Evolutionary conservation across 225 moss, liverwort and hornwort species (phyloP), one percentile per base, ranked within the genome.

Genomic region (Polytrichum formosum): DNA sequence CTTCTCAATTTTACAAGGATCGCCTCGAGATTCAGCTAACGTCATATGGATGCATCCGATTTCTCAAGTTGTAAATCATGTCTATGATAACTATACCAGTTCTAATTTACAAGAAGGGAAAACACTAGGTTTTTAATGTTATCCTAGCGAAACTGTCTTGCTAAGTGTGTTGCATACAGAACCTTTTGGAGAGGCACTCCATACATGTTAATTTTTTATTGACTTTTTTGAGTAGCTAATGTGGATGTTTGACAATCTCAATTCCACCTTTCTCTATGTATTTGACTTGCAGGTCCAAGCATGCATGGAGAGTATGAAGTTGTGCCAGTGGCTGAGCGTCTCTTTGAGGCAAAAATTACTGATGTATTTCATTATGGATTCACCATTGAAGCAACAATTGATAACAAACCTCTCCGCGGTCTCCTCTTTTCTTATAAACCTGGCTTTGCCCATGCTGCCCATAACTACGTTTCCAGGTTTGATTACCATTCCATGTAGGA

Each of bases 361-460:
- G 94, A 94, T 68, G 92, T 94, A 26, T 98, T 92, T 67, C 97
- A 94, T 73, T 92, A 92, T 58, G 97, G 97, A 18, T 98, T 92
- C 77, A 94, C 86, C 70, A 88, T 98, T 25, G 97, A 98, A 92
- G 88, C 97, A 63, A 88, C 74, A 61, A 84, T 98, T 54, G 94
- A 92, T 63, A 92, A 80, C 55, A 92, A 88, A 65, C 85, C 86
- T 33, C 84, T 98, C 31, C 90, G 97, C 21, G 97, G 97, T 69
- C 86, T 98, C 21, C 76, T 98, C 70, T 94, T 98, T 74, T 90
- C 94, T 30, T 94, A 98, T 71, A 92, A 90, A 75, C 88, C 92
- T 75, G 97, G 90, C 64, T 91, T 94, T 82, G 84, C 90, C 19
- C 82, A 81, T 76, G 92, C 94, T 54, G 94, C 94, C 6, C 91